phyloP scores from a whole-genome alignment of 108 stramenopile genomes.

The Schizochytrium sp. region DNA sequence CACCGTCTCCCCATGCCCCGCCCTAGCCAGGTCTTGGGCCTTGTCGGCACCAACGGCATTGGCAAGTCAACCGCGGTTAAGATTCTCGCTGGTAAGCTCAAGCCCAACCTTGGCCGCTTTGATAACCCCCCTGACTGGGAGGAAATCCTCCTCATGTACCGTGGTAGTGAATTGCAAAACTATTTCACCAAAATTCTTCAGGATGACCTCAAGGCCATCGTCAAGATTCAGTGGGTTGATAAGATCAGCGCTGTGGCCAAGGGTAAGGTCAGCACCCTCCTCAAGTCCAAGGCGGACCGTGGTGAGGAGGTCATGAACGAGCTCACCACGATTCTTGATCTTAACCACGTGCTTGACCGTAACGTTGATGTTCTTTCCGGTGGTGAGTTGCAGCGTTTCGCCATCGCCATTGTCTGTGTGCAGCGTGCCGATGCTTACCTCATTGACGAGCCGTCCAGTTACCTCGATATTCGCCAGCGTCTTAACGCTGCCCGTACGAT shows the following conservation, averaged over 20 bases:
- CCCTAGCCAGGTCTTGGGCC: constrained; percentile 93
- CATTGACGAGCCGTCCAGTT: constrained; percentile 99
- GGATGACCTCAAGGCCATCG: constrained; percentile 96
- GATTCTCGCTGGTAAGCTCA: constrained; percentile 95
- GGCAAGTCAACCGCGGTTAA: constrained; percentile 81
- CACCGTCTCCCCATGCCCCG: constrained; percentile 98
- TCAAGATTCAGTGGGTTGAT: constrained; percentile 99
- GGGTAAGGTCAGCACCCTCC: constrained; percentile 86
- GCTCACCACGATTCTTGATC: constrained; percentile 77
- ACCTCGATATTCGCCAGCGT: constrained; percentile 98
- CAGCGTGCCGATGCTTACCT: constrained; percentile 97
- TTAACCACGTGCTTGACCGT: constrained; percentile 90
- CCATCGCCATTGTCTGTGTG: constrained; percentile 90
- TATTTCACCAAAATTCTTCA: constrained; percentile 98
- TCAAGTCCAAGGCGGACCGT: constrained; percentile 87
- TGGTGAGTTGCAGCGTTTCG: constrained; percentile 98
- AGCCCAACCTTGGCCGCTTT: constrained; percentile 92
- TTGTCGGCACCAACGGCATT: constrained; percentile 98
- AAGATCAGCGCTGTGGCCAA: constrained; percentile 93
- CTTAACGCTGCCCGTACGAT: constrained; percentile 95
- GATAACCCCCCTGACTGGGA: constrained; percentile 93
- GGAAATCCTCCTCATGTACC: constrained; percentile 94
- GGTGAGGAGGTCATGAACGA: constrained; percentile 78
- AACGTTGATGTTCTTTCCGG: constrained; percentile 92
- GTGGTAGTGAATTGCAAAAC: constrained; percentile 94